Evolutionary conservation across 2,329 filamentous ascomycete species (phyloP), one percentile per base, ranked within the genome.

Genomic region (Exophiala mesophila): DNA sequence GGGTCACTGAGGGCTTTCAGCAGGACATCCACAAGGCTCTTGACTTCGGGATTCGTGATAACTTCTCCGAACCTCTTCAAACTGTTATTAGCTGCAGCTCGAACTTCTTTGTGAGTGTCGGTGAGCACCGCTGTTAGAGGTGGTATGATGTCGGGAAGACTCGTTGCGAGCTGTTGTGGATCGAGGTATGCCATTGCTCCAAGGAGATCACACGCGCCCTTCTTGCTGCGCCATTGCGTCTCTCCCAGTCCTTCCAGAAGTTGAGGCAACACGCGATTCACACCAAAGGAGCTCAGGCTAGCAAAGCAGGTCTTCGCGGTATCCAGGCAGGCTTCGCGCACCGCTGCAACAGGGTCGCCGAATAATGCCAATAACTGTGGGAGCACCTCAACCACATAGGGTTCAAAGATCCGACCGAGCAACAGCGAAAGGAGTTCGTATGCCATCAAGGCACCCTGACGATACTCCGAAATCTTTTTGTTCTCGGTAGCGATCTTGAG

Each of bases 151-250:
- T 94, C 89, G 2, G 92, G 92, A 57, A 98, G 70, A 62, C 89
- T 97, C 55, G 84, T 77, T 1, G 92, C 88, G 13, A 98, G 77
- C 63, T 98, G 92, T 53, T 96, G 85, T 5, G 94, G 90, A 62
- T 97, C 92, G 21, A 98, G 78, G 62, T 98, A 98, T 4, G 92
- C 94, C 92, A 98, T 98, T 50, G 92, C 92, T 62, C 92, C 92
- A 10, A 98, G 76, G 18, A 95, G 82, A 61, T 98, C 92, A 60
- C 92, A 98, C 40, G 92, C 92, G 55, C 94, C 92, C 69, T 94
- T 95, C 68, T 98, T 97, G 69, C 88, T 97, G 59, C 92, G 84
- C 92, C 92, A 98, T 63, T 97, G 90, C 39, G 86, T 80, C 52
- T 98, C 92, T 52, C 97, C 89, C 7, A 98, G 78, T 44, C 94